Evolutionary conservation across 345 rosid species (phyloP).

Genomic region (Erysimum cheiranthoides): DNA sequence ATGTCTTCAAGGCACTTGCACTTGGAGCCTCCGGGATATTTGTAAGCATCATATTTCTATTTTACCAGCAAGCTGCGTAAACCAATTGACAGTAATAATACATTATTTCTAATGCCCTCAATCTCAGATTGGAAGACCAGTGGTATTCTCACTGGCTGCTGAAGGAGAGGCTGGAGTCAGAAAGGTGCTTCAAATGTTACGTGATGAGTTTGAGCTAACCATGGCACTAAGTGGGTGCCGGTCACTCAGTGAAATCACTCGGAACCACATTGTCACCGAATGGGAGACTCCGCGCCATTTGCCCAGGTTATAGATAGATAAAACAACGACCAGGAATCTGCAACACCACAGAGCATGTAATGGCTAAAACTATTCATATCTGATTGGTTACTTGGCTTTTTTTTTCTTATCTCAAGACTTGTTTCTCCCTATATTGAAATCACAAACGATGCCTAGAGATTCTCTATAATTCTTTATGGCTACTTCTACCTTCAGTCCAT

Average conservation of each 20-base stretch:
- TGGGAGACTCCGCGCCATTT: conserved; percentile 63
- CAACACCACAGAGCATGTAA: conserved; percentile 23
- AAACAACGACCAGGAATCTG: conserved; percentile 8
- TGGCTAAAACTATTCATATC: conserved; percentile 30
- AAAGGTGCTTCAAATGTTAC: conserved; percentile 83
- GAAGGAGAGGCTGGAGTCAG: conserved; percentile 83
- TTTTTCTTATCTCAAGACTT: conserved; percentile 26
- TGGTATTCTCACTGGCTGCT: conserved; percentile 83
- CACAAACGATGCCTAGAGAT: conserved; percentile 25
- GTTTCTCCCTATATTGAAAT: conserved; percentile 28
- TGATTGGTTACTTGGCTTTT: conserved; percentile 25
- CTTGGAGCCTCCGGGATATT: conserved; percentile 93
- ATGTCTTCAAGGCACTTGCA: conserved; percentile 93
- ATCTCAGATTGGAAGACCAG: conserved; percentile 88
- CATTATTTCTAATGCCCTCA: background rate
- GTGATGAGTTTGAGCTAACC: conserved; percentile 86
- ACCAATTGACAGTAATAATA: background rate
- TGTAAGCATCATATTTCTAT: conserved; percentile 52
- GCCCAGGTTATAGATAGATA: conserved; percentile 52
- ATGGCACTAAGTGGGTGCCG: conserved; percentile 93
- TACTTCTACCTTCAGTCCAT: conserved; percentile 23
- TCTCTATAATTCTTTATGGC: conserved; percentile 31
- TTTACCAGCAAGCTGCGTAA: background rate
- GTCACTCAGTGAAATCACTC: conserved; percentile 83
- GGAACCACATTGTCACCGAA: conserved; percentile 70